Evolutionary conservation across 257 asterid genomes (phyloP).

Genomic region (Petrea volubilis): DNA sequence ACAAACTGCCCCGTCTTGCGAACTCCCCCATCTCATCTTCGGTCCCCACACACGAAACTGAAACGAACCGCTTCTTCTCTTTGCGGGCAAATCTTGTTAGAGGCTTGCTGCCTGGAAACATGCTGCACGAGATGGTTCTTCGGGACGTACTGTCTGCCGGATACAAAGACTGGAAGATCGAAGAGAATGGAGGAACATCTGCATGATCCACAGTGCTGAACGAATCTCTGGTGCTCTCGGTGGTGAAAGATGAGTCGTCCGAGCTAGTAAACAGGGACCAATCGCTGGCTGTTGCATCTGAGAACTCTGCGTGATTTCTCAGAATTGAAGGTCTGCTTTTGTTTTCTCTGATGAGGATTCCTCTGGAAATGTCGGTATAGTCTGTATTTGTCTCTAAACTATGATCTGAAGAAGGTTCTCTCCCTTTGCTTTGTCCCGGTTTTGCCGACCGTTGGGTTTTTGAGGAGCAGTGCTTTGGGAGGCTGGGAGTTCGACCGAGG

Average conservation of each 20-base stretch:
- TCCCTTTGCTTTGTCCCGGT: slow-evolving; percentile 28
- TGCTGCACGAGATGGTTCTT: slow-evolving; percentile 47
- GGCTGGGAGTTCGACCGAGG: slow-evolving; percentile 28
- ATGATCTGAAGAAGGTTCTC: slow-evolving; percentile 28
- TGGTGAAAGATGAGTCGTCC: slow-evolving; percentile 80
- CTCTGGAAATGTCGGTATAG: slow-evolving; percentile 22
- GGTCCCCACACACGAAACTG: slow-evolving; percentile 26
- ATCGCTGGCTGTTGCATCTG: slow-evolving; percentile 66
- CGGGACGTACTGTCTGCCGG: slow-evolving; percentile 42
- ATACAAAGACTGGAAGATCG: slow-evolving; percentile 50
- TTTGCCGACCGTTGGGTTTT: slow-evolving; percentile 41
- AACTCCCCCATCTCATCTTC: not conserved
- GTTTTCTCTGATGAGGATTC: slow-evolving; percentile 35
- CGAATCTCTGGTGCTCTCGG: slow-evolving; percentile 85
- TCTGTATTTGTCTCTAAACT: slow-evolving; percentile 14
- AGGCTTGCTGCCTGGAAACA: slow-evolving; percentile 41
- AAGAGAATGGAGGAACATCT: slow-evolving; percentile 50
- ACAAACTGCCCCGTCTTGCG: slow-evolving; percentile 14
- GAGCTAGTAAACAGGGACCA: slow-evolving; percentile 80
- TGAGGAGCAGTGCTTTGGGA: slow-evolving; percentile 33
- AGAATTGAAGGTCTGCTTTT: slow-evolving; percentile 30
- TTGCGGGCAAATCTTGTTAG: slow-evolving; percentile 50
- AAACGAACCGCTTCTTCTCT: slow-evolving; percentile 41
- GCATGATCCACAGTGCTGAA: slow-evolving; percentile 66
- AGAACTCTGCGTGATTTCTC: slow-evolving; percentile 41